Percentiles rank a stretch among this genome's conserved stretches.
Evolutionary conservation across 768 basidiomycete species (phyloP).

Genomic region (Termitomyces sp.): DNA sequence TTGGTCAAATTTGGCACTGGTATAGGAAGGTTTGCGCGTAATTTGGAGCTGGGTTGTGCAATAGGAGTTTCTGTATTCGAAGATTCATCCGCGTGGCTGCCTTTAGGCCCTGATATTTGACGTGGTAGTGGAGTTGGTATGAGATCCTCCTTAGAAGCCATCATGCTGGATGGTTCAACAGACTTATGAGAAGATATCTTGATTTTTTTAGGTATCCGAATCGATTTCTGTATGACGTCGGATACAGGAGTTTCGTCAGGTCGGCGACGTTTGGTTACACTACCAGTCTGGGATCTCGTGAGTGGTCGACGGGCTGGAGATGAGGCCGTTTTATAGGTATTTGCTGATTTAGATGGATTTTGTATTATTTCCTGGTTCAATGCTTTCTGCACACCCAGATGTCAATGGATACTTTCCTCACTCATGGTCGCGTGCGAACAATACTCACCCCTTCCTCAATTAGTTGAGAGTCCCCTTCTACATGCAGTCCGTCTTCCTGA

Average conservation of each 20-base stretch:
- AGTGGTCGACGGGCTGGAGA: constrained; percentile 22
- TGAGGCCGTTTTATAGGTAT: neutral
- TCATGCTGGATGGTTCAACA: neutral
- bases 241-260: constrained; percentile 13
- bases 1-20: constrained; percentile 79
- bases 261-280: constrained; percentile 24
- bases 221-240: constrained; percentile 4
- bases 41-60: constrained; percentile 42
- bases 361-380: neutral
- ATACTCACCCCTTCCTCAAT: constrained; percentile 6
- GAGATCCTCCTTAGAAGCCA: neutral
- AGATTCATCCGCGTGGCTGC: neutral
- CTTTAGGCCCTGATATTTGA: constrained; percentile 1
- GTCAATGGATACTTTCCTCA: neutral
- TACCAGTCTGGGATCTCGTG: constrained; percentile 34
- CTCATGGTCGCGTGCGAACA: neutral
- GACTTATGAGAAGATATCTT: neutral
- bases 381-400: neutral
- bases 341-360: neutral
- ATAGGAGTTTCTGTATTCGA: constrained; percentile 11
- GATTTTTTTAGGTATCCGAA: constrained; percentile 8
- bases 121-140: neutral
- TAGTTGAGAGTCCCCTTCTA: neutral
- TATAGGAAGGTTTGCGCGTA: constrained; percentile 56
- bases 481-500: constrained; percentile 9